Percentiles rank a stretch among this genome's conserved stretches.
phyloP scores from a whole-genome alignment of 805 yeast genomes.

The Nakazawaea wyomingensis region DNA sequence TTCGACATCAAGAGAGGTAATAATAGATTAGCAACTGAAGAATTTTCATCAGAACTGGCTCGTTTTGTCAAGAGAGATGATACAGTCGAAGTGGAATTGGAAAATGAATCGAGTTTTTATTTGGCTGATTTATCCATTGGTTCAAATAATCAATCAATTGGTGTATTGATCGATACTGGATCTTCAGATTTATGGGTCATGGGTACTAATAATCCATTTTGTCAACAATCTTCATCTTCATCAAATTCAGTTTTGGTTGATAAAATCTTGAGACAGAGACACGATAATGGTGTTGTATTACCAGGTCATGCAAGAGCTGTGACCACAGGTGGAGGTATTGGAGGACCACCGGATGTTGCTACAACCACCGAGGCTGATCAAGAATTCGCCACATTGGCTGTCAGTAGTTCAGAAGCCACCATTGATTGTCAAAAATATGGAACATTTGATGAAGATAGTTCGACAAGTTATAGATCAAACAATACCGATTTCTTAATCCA shows the following conservation, averaged over 20 bases:
- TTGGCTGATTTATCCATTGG: conserved; percentile 47
- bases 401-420: conserved; percentile 15
- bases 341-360: conserved; percentile 6
- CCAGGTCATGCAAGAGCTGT: neutral
- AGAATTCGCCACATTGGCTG: neutral
- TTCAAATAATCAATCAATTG: conserved; percentile 48
- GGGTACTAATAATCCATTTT: conserved; percentile 25
- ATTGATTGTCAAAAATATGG: conserved; percentile 42
- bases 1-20: conserved; percentile 5
- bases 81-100: conserved; percentile 27
- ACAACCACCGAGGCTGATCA: conserved; percentile 3
- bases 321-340: conserved; percentile 1
- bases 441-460: conserved; percentile 38
- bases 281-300: neutral
- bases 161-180: conserved; percentile 68
- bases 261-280: neutral
- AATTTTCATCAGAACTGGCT: neutral
- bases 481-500: conserved; percentile 35
- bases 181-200: conserved; percentile 67
- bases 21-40: neutral
- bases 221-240: conserved; percentile 19
- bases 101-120: conserved; percentile 39
- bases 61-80: conserved; percentile 14
- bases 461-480: conserved; percentile 36
- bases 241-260: neutral